phyloP scores from a whole-genome alignment of 2,329 filamentous ascomycete genomes.

The Hirsutella minnesotensis region DNA sequence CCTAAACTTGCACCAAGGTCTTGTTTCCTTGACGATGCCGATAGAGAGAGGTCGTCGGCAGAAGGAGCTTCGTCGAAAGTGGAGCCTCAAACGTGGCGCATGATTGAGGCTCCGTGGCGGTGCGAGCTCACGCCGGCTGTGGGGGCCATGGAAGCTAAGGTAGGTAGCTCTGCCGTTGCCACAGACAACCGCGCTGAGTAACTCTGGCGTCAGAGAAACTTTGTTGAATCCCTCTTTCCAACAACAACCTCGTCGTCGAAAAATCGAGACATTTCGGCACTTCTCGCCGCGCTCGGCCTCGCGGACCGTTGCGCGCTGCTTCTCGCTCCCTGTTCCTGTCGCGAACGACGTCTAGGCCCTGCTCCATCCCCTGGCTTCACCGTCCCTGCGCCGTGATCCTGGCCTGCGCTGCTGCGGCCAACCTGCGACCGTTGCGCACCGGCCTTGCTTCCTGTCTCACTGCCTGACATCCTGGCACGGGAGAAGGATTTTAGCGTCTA shows the following conservation, averaged over 20 bases:
- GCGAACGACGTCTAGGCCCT: too few species aligned
- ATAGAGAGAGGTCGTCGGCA: too few species aligned
- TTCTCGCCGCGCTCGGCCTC: constrained; percentile 4
- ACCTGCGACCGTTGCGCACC: neutral
- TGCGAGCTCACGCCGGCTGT: neutral
- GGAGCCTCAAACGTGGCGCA: neutral
- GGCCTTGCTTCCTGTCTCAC: constrained; percentile 3
- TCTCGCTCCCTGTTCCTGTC: neutral
- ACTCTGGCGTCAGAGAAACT: constrained; percentile 19
- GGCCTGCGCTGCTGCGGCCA: constrained; percentile 3
- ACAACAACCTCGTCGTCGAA: constrained; percentile 4
- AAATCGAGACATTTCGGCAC: neutral
- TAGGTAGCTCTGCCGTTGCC: constrained; percentile 19
- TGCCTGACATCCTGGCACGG: neutral
- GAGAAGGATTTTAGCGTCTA: too few species aligned
- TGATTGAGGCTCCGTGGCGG: neutral
- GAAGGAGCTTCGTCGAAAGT: too few species aligned
- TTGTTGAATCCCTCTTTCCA: neutral
- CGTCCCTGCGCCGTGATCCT: neutral
- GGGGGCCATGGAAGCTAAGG: neutral
- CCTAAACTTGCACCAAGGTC: neutral
- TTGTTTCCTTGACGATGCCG: too few species aligned
- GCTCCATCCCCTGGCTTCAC: too few species aligned
- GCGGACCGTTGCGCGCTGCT: constrained; percentile 1
- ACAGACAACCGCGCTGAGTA: constrained; percentile 24